A percentile compares a stretch with the other conserved stretches of the same genome.
phyloP scores from a whole-genome alignment of 805 yeast genomes.

The Ogataea populi-albae region DNA sequence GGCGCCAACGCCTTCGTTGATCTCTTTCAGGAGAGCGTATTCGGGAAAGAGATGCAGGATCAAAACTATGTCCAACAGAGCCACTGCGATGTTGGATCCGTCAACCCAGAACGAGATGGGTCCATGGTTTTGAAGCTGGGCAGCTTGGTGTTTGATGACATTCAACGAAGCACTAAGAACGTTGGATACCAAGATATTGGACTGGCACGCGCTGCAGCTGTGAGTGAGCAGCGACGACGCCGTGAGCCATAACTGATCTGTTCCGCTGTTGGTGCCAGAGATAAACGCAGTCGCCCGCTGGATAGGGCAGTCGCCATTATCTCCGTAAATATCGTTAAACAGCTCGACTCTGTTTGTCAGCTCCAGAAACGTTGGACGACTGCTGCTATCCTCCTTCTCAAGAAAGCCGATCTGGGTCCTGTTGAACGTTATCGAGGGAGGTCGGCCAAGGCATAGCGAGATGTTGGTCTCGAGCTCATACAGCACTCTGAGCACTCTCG shows the following conservation, averaged over 20 bases:
- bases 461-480: slow-evolving; percentile 9
- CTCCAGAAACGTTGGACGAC: background rate
- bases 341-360: slow-evolving; percentile 5
- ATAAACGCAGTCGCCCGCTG: background rate
- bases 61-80: slow-evolving; percentile 7
- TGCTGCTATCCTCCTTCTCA: background rate
- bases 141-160: slow-evolving; percentile 1
- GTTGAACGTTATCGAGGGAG: slow-evolving; percentile 9
- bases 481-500: slow-evolving; percentile 10
- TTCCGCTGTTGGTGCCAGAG: no score
- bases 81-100: slow-evolving; percentile 5
- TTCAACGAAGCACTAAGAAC: slow-evolving; percentile 4
- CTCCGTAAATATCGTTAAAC: background rate
- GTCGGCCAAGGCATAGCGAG: slow-evolving; percentile 13
- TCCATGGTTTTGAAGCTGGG: background rate
- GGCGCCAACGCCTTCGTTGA: slow-evolving; percentile 2
- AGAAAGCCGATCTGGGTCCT: slow-evolving; percentile 5
- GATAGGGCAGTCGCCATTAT: background rate
- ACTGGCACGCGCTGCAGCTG: slow-evolving; percentile 10
- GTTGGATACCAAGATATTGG: background rate
- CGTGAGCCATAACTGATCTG: background rate
- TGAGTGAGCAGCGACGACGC: slow-evolving; percentile 14
- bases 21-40: no score
- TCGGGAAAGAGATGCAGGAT: background rate
- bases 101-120: slow-evolving; percentile 9